Base-by-base conservation (phyloP, 108 stramenopile species). In the Cyclotella kingstonii region DNA sequence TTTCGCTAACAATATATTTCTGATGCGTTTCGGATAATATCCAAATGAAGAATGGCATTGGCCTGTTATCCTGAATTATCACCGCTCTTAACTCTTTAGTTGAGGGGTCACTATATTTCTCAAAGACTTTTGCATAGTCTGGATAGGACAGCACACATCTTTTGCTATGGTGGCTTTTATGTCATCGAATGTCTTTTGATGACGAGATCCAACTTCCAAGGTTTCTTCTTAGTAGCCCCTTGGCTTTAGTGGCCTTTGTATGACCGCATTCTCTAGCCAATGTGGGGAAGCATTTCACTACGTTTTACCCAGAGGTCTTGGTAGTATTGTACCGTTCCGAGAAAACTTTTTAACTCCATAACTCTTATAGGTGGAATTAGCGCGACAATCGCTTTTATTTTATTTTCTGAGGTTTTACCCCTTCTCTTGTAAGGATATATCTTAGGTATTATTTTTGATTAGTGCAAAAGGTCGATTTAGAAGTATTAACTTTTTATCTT, bases 331-430 rank as follows among this genome's bases (percentile, higher is more conserved):
- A 4, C 4, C 39, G 15, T 40, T 14, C 39, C 39, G 2, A 40
- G 4, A 4, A 40, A 40, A 2, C 2, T 40, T n/a, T n/a, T n/a
- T n/a, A n/a, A n/a, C n/a, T n/a, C n/a, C n/a, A n/a, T 43, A 5
- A 46, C 38, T 7, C 35, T 70, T 4, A 33, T 67, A 3, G 70
- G 77, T 11, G 52, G 30, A 2, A 18, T 0, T 8, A 74, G 15
- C 9, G 58, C 39, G n/a, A 61, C 30, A 11, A 82, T 77, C 14
- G 81, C 81, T 31, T 78, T 60, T 8, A n/a, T 53, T 50, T 77
- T 70, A 0, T 71, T 61, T 35, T 28, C 11, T 51, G 56, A 3
- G 77, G 70, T 31, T 55, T 43, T 8, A 78, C 54, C 7, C 70
- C 77, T 2, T 38, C 33, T 28, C 41, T 51, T 1, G 68, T 53